Conservation (phyloP, 139 green algal species). For the Coelastrella sp. region DNA sequence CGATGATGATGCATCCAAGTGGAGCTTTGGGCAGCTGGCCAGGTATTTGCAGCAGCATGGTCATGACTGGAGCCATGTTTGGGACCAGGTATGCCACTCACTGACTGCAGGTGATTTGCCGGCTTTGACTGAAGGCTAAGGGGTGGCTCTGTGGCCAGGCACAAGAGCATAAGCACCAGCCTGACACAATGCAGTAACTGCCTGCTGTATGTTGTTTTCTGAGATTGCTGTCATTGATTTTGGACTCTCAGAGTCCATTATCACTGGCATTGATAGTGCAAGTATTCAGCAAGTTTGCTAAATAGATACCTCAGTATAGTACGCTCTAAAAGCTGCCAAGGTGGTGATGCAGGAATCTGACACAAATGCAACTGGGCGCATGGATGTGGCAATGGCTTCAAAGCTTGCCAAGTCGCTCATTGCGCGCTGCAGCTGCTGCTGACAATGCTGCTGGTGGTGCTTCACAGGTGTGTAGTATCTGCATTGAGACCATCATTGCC, state of each 20-base stretch:
- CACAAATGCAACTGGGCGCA: too few species aligned
- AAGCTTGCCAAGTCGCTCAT: neutral
- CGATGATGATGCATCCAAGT: constrained; percentile 48
- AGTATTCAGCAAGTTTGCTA: too few species aligned
- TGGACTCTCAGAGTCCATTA: too few species aligned
- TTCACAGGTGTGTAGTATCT: constrained; percentile 26
- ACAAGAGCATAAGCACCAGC: neutral
- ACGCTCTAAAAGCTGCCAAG: too few species aligned
- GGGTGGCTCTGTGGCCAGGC: neutral
- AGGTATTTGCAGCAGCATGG: constrained; percentile 46
- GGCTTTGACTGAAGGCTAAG: neutral
- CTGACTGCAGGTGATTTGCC: neutral
- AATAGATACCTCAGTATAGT: too few species aligned
- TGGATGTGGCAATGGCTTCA: too few species aligned
- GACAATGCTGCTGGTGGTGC: neutral
- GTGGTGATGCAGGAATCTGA: too few species aligned
- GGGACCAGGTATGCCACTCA: constrained; percentile 43
- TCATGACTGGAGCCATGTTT: constrained; percentile 18
- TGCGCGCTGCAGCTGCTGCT: neutral
- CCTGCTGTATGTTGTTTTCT: too few species aligned
- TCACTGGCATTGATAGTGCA: too few species aligned
- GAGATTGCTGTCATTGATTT: too few species aligned
- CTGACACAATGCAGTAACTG: too few species aligned
- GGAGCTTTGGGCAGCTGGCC: constrained; percentile 55
- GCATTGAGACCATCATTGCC: constrained; percentile 20